Evolutionary conservation across 495 filamentous ascomycete genomes (phyloP), one percentile per base, ranked within the genome.

Genomic region (Parathielavia appendiculata): DNA sequence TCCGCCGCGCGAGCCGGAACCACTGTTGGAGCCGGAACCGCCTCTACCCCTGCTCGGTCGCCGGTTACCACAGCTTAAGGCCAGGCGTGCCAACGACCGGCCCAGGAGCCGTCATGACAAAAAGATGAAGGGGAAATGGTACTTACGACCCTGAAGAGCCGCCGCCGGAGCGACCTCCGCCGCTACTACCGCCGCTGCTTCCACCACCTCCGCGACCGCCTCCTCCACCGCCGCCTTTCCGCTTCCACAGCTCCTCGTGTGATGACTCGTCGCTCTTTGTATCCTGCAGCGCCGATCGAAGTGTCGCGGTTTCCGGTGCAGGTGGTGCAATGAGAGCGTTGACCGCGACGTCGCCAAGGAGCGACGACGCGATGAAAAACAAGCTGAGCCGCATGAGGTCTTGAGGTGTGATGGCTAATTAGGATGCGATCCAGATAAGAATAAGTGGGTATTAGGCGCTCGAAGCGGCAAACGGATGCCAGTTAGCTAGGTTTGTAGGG

Each of bases 181-280:
- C 57, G 17, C 64, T 62, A 14, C 68, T 19, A 19, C 23, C 14
- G 13, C 72, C 58, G 9, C 67, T 50, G 51, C 69, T 56, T 16
- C 63, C 62, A n/a, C 67, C 60, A 8, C 72, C 66, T 16, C 79
- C 78, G 59, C 78, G 71, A 57, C 79, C 76, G 22, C 78, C 76
- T 20, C 75, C 69, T 22, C 79, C 77, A 13, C 80, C 80, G 46
- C 79, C 79, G 36, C 79, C 82, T 60, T 79, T 79, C 36, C 82
- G 74, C 73, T 83, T 85, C 74, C 75, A 80, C 60, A 83, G 65
- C 1, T 81, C 75, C 38, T 73, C 63, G 56, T 58, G 59, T 0
- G 63, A 52, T 13, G 39, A 30, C 7, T 49, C 47, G 59, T 65
- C 59, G 6, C 62, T 61, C 47, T 73, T 63, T 11, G 44, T 35